A percentile compares a stretch with the other conserved stretches of the same genome.
Evolutionary conservation across 2,329 filamentous ascomycete genomes (phyloP).

Genomic region (Blastomyces gilchristii): DNA sequence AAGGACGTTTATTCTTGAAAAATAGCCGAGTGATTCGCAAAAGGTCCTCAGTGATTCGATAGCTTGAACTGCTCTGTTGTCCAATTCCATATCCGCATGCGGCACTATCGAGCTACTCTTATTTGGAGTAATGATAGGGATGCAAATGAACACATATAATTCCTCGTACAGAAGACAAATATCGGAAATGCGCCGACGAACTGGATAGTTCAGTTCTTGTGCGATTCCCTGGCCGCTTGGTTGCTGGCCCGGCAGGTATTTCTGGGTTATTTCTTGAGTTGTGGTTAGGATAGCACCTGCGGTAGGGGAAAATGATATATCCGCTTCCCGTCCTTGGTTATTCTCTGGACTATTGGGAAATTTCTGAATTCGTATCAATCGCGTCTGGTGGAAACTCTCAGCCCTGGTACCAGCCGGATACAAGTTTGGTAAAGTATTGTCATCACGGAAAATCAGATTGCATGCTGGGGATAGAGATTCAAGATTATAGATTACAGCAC

Average conservation of each 20-base stretch:
- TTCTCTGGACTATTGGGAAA: conserved; percentile 10
- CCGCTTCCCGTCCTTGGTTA: conserved; percentile 36
- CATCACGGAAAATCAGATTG: conserved; percentile 20
- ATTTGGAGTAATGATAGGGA: conserved; percentile 9
- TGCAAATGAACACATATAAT: conserved; percentile 57
- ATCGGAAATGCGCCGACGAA: conserved; percentile 47
- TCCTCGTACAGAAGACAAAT: conserved; percentile 54
- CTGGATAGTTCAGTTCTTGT: conserved; percentile 26
- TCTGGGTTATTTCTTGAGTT: conserved; percentile 62
- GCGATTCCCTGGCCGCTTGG: conserved; percentile 8
- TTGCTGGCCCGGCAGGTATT: conserved; percentile 53
- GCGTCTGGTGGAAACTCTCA: neutral
- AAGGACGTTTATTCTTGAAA: conserved; percentile 6
- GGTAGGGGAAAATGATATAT: conserved; percentile 59
- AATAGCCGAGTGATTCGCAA: conserved; percentile 17
- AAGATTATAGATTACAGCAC: conserved; percentile 13
- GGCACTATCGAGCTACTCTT: conserved; percentile 15
- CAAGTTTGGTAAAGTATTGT: neutral
- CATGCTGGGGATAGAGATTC: conserved; percentile 12
- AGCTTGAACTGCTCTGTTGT: conserved; percentile 14
- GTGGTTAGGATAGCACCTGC: conserved; percentile 62
- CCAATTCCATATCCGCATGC: conserved; percentile 2
- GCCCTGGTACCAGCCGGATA: neutral
- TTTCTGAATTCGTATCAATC: conserved; percentile 40
- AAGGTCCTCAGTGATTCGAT: conserved; percentile 20